Evolutionary conservation across 148 eudicot genomes (phyloP), one percentile per base, ranked within the genome.

Genomic region (Persicaria tinctoria): DNA sequence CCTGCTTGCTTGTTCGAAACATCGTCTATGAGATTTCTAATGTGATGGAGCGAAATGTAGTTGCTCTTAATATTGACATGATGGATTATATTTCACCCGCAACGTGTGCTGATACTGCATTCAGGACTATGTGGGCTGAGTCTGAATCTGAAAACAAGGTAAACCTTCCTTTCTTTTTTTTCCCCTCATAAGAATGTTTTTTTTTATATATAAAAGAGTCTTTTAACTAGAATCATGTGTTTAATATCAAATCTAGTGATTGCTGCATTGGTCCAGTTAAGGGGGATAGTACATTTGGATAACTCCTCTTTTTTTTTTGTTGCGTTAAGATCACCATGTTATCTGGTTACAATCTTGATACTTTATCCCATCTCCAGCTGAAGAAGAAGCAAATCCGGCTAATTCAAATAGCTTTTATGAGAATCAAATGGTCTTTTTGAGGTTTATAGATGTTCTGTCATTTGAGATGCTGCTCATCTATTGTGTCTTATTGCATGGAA

Each of bases 91-190:
- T 94, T 56, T 91, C 96, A 78, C 97, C 98, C 72, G 97, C 98
- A 53, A 85, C 89, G 27, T 94, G 97, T 75, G 86, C 88, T 77
- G 97, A 91, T 84, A 91, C 86, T 82, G 97, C 96, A 63, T 94
- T 88, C 78, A 87, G 97, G 78, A 86, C 89, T 62, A 94, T 94
- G 97, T 91, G 98, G 93, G 97, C 97, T 17, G 98, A 94, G 83
- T 94, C 91, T 70, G 98, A 91, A 79, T 94, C 96, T 97, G 98
- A 94, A 85, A 94, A 94, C 85, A 94, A 94, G 98, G 98, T 94
- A 89, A 69, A 60, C 12, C 8, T 71, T 49, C 3, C 41, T 74
- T 57, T 1, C 64, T 64, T 9, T 8, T 38, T 66, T 6, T 6
- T 13, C 23, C 41, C 5, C 48, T 55, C 47, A 14, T 46, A 23